Evolutionary conservation across 163 green algal species (phyloP), one percentile per base, ranked within the genome.

Genomic region (Scenedesmus sp.): DNA sequence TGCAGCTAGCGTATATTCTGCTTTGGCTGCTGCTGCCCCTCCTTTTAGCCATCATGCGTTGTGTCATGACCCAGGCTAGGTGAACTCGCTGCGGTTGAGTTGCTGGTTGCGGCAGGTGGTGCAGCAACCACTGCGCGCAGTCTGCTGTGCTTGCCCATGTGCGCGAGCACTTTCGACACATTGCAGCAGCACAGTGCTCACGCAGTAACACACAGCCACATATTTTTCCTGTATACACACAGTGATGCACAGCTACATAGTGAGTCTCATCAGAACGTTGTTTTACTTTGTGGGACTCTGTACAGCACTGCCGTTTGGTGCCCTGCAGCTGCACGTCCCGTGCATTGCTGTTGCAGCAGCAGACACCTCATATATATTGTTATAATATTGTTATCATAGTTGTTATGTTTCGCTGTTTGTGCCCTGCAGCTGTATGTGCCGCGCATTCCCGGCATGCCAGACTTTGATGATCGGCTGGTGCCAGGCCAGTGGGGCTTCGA

Each of bases 361-460:
- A 20, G 46, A 12, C 62, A 20, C 10, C 46, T 73, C 34, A 46
- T 46, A 46, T 46, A 46, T 46, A 46, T 46, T 46, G 34, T 46
- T 46, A 46, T 46, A 46, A 46, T 46, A 46, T 46, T 46, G 34
- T 46, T 46, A 46, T 46, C 23, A 60, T 56, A 66, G 0, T 82
- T 60, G 46, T 60, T 76, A 8, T 34, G 18, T 34, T 54, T 76
- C 54, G 15, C 52, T 84, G 66, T 52, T 84, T 26, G 94, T 83
- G 20, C 73, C 34, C 34, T 83, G 46, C 95, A 97, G 96, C 95
- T 99, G 6, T 99, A 99, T 84, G 93, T 99, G 10, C 97, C 97
- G 0, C 87, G 92, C 4, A 93, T 99, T 26, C 97, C 97, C 5
- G 97, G 97, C 18, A 85, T 98, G 4, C 94, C 97, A 1, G 94